Evolutionary conservation across 768 basidiomycete genomes (phyloP), one percentile per base, ranked within the genome.

Genomic region (Floccularia luteovirens): DNA sequence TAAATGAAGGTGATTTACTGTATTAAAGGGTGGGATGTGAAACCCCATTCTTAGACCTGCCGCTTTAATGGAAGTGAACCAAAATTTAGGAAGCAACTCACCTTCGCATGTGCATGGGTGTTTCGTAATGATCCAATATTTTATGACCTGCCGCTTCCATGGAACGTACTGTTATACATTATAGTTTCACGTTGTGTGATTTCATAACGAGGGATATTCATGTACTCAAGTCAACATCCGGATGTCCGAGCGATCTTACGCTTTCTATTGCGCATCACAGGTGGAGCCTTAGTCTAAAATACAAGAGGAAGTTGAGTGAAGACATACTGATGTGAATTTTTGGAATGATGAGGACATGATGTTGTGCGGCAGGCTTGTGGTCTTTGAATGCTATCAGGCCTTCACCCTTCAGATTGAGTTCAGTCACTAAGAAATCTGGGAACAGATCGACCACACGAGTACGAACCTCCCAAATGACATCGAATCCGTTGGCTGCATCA

Each of bases 21-120:
- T 79, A 42, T 74, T 80, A 57, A 82, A 85, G 0, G 87, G 87
- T 0, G 86, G 82, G 39, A 88, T 83, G 53, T 90, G 86, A 51
- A 88, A 90, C 1, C 87, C 86, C 62, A 88, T 66, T 45, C 87
- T 24, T 39, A 35, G 11, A 17, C 38, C n/a, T 41, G 24, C 52
- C 50, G 38, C 17, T 30, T 50, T 24, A 41, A 36, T 37, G 32
- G 27, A 20, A 39, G 22, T 21, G 8, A 19, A 19, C 19, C 21
- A 11, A 21, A 7, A 3, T 16, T 43, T 23, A 6, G 7, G 4
- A 28, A 25, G 20, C 5, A 19, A 47, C 60, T 42, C 47, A 79
- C 82, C 64, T 69, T 56, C 76, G 72, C 45, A 63, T 60, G 31
- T 54, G 40, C 10, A 46, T 42, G 5, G 64, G 62, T n/a, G 76